phyloP scores from a whole-genome alignment of 345 rosid genomes.

The Populus ilicifolia region DNA sequence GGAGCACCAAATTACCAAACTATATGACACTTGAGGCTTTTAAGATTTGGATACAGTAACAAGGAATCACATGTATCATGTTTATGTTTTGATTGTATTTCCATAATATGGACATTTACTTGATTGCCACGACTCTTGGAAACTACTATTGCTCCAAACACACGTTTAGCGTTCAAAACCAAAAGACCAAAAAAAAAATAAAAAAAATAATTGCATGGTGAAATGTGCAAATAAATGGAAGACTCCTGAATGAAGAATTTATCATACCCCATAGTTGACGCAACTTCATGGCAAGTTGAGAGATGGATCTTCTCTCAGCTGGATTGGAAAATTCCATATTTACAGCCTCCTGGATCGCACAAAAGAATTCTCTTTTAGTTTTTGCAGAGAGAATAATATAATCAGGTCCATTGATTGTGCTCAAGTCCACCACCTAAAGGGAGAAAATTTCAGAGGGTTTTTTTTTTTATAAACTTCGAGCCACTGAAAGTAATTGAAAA shows the following conservation, averaged over 20 bases:
- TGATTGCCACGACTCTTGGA: too few species aligned
- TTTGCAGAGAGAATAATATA: conserved; percentile 53
- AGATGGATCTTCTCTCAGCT: conserved; percentile 57
- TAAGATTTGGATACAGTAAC: too few species aligned
- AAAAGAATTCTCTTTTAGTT: conserved; percentile 54
- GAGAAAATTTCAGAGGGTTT: conserved; percentile 1
- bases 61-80: too few species aligned
- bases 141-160: too few species aligned
- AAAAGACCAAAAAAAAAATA: too few species aligned
- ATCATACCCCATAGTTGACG: conserved; percentile 74
- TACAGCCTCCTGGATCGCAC: conserved; percentile 70
- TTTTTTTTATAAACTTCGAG: neutral
- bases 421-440: conserved; percentile 67
- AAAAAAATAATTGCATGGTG: neutral
- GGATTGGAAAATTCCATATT: conserved; percentile 63
- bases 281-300: conserved; percentile 66
- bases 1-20: too few species aligned
- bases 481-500: neutral
- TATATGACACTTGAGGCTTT: too few species aligned
- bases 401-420: conserved; percentile 64
- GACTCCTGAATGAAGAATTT: conserved; percentile 5
- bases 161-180: too few species aligned
- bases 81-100: too few species aligned
- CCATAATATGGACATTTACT: too few species aligned
- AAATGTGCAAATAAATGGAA: neutral